Conservation (phyloP, 176 grass and related monocot species). For the Oryza meridionalis region DNA sequence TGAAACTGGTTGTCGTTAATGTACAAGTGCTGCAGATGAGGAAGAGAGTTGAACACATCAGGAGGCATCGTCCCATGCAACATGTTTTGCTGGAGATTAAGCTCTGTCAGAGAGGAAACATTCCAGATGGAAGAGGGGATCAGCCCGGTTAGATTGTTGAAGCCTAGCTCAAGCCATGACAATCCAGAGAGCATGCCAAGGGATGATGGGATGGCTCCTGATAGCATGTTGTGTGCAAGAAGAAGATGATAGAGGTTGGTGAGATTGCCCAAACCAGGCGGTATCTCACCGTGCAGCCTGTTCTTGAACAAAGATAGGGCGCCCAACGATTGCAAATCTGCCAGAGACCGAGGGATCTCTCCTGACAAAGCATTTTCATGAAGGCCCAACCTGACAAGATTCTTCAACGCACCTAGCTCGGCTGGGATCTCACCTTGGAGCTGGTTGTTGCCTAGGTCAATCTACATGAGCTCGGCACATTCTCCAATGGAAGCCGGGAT, state of each 20-base stretch:
- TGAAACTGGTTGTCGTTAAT: not conserved
- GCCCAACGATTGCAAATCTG: no score
- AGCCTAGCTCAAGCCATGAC: not conserved
- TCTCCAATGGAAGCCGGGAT: conserved; percentile 5
- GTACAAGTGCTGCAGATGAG: not conserved
- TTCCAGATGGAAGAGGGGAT: conserved; percentile 44
- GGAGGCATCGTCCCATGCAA: not conserved
- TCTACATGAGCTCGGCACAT: not conserved
- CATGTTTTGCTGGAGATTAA: not conserved
- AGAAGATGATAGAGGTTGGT: not conserved
- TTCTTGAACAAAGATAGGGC: no score
- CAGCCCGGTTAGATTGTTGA: conserved; percentile 19
- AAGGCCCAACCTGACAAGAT: conserved; percentile 1
- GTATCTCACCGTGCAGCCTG: not conserved
- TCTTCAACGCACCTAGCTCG: conserved; percentile 11
- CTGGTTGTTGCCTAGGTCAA: not conserved
- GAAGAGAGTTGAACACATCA: not conserved
- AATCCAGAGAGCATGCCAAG: conserved; percentile 8
- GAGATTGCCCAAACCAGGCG: conserved; percentile 6
- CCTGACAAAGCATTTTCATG: no score
- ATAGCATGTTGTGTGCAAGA: conserved; percentile 8
- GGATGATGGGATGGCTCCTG: conserved; percentile 32
- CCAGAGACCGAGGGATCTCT: no score
- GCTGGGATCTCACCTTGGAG: conserved; percentile 41
- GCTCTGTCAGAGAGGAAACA: not conserved